phyloP scores from a whole-genome alignment of 495 filamentous ascomycete genomes.

The Cairneyella variabilis region DNA sequence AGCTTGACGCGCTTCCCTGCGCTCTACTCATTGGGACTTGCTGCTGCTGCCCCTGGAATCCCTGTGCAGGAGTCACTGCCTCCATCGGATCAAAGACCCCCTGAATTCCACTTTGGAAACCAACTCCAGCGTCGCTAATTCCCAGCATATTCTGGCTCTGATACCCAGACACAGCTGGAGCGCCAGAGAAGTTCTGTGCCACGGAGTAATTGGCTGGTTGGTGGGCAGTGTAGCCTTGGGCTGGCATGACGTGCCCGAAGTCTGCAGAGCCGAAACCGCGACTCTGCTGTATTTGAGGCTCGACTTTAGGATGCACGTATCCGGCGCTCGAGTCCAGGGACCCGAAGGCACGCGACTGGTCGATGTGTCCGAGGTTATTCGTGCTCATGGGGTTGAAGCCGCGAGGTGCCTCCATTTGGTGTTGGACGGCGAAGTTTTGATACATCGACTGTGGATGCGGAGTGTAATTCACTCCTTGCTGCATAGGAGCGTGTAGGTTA shows the following conservation, averaged over 20 bases:
- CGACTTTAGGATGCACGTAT: conserved; percentile 16
- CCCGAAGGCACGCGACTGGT: conserved; percentile 9
- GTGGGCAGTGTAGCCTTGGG: conserved; percentile 10
- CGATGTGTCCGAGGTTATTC: conserved; percentile 10
- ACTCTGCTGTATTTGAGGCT: conserved; percentile 16
- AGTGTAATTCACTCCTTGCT: conserved; percentile 7
- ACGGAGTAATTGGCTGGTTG: conserved; percentile 14
- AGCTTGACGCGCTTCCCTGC: conserved; percentile 20
- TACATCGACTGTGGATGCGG: conserved; percentile 12
- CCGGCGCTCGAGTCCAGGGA: conserved; percentile 9
- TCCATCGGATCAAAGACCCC: too few species aligned
- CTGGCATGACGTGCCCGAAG: conserved; percentile 8
- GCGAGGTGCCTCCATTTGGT: conserved; percentile 15
- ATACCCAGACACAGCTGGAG: conserved; percentile 17
- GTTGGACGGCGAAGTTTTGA: conserved; percentile 2
- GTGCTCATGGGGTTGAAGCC: conserved; percentile 15
- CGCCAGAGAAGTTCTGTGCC: conserved; percentile 11
- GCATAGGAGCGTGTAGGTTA: too few species aligned
- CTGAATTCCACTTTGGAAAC: too few species aligned
- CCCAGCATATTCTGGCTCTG: conserved; percentile 15
- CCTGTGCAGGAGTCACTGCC: conserved; percentile 10
- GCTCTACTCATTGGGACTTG: conserved; percentile 24
- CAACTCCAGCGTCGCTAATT: conserved; percentile 17
- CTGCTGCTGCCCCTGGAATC: conserved; percentile 14
- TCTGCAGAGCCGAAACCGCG: conserved; percentile 14